A percentile compares a stretch with the other conserved stretches of the same genome.
phyloP scores from a whole-genome alignment of 352 stramenopile species.

The Phytophthora fragariae region DNA sequence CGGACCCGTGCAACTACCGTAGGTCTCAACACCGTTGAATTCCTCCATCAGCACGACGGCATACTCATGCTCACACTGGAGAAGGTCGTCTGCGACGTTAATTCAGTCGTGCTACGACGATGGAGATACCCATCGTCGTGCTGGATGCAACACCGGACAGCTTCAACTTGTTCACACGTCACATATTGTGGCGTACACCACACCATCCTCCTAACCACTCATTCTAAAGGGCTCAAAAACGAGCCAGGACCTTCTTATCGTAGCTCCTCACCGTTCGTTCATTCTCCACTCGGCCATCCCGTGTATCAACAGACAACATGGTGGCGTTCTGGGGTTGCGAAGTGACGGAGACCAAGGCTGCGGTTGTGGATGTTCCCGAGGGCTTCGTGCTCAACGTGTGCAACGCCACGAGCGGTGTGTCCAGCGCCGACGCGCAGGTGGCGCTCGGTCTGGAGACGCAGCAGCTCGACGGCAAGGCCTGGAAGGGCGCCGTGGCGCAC shows the following conservation, averaged over 20 bases:
- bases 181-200: constrained; percentile 23
- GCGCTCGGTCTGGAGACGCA: constrained; percentile 68
- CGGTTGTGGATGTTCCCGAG: constrained; percentile 56
- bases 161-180: constrained; percentile 27
- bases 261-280: constrained; percentile 16
- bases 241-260: constrained; percentile 1
- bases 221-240: constrained; percentile 22
- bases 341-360: constrained; percentile 66
- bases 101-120: too few relatives aligned
- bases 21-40: too few relatives aligned
- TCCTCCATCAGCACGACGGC: too few relatives aligned
- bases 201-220: constrained; percentile 39
- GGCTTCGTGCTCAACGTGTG: constrained; percentile 73
- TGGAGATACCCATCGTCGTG: too few relatives aligned
- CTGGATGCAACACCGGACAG: too few relatives aligned
- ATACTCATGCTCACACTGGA: too few relatives aligned
- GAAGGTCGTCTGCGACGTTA: too few relatives aligned
- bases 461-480: constrained; percentile 67
- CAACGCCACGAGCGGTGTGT: constrained; percentile 51
- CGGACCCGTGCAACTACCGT: too few relatives aligned
- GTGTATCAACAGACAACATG: constrained; percentile 33
- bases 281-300: constrained; percentile 3
- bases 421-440: constrained; percentile 36
- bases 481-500: constrained; percentile 75
- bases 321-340: constrained; percentile 67